A percentile compares a stretch with the other conserved stretches of the same genome.
Evolutionary conservation across 2,329 filamentous ascomycete genomes (phyloP).

Genomic region (Neophaeococcomyces mojaviensis): DNA sequence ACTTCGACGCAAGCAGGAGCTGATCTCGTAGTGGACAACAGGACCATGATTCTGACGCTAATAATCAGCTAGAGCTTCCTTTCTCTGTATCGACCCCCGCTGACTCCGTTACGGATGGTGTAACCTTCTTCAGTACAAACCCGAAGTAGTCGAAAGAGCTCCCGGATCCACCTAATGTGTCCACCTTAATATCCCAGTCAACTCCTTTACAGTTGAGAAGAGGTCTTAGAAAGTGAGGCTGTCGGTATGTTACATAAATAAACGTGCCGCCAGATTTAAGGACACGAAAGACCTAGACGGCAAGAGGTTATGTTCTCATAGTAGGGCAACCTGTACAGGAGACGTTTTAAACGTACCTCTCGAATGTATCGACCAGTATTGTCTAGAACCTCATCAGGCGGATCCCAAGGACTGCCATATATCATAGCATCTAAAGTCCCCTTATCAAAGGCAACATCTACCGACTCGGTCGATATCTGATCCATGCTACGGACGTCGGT

Average conservation of each 20-base stretch:
- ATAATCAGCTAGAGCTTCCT: constrained; percentile 7
- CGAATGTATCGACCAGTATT: constrained; percentile 44
- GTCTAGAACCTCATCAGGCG: constrained; percentile 41
- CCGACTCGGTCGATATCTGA: constrained; percentile 31
- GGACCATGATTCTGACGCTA: neutral
- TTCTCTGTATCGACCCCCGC: constrained; percentile 5
- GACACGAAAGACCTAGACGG: constrained; percentile 37
- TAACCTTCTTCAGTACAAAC: constrained; percentile 34
- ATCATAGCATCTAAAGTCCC: constrained; percentile 51
- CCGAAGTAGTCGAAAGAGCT: constrained; percentile 46
- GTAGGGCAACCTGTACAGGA: neutral
- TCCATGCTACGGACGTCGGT: constrained; percentile 48
- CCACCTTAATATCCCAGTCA: constrained; percentile 38
- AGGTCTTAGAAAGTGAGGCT: constrained; percentile 48
- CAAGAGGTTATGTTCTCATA: constrained; percentile 6
- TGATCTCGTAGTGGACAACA: too few species aligned
- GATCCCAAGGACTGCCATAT: constrained; percentile 47
- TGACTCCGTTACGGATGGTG: constrained; percentile 5
- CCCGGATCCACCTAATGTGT: constrained; percentile 33
- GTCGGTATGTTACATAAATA: constrained; percentile 48
- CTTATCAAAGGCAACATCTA: constrained; percentile 54
- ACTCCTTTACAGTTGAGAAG: constrained; percentile 37
- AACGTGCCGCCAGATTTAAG: constrained; percentile 44
- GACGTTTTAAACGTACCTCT: constrained; percentile 33
- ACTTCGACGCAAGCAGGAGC: too few species aligned